Evolutionary conservation across 257 asterid species (phyloP).

Genomic region (Solanum sejunctum): DNA sequence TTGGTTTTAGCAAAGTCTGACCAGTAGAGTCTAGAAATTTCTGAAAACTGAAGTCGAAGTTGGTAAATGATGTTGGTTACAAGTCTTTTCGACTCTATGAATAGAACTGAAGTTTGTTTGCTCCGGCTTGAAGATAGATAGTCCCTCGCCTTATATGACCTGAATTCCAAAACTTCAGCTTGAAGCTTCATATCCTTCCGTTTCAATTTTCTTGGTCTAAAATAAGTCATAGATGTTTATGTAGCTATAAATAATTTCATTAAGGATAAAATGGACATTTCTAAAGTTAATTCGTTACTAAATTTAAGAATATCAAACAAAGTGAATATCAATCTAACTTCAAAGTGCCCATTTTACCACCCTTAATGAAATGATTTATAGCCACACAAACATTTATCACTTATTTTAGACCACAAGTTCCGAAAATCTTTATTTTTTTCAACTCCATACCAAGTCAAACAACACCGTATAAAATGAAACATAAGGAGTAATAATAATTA

Average conservation of each 20-base stretch:
- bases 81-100: not conserved
- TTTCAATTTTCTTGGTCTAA: not conserved
- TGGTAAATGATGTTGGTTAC: not conserved
- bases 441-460: not conserved
- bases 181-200: not conserved
- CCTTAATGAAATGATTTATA: no score
- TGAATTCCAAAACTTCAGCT: not conserved
- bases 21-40: not conserved
- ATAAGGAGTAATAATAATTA: not conserved
- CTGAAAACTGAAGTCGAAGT: not conserved
- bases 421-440: not conserved
- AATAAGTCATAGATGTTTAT: no score
- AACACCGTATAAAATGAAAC: not conserved
- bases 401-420: not conserved
- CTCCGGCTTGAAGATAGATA: not conserved
- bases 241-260: no score
- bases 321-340: no score
- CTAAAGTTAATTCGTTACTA: no score
- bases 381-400: no score
- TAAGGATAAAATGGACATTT: no score
- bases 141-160: not conserved
- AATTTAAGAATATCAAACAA: no score
- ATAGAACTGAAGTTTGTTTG: not conserved
- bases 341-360: no score
- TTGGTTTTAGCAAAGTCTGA: not conserved